These are phyloP conservation scores for Metarhizium album DNA, from an alignment of 2,329 filamentous ascomycete genomes.

Conservation along the genomic window DNA sequence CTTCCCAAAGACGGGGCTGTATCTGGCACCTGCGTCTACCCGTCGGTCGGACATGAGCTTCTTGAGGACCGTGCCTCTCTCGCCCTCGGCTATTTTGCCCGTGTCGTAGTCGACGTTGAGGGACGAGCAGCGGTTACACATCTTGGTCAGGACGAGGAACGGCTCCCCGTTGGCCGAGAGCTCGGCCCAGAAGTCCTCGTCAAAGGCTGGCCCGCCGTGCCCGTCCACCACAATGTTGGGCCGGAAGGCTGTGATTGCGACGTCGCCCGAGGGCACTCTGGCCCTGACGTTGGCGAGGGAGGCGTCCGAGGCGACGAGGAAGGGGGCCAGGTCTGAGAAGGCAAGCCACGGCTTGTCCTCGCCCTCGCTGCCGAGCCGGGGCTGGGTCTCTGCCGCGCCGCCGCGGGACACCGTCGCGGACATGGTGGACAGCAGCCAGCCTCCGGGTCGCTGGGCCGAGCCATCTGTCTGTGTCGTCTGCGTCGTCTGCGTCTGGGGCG, in stretches of 20 bases:
- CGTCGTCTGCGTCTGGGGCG: conserved; percentile 25
- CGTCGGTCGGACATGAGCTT: conserved; percentile 59
- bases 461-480: too few relatives aligned
- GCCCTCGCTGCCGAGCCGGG: too few relatives aligned
- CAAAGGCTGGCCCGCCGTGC: conserved; percentile 47
- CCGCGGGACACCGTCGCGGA: too few relatives aligned
- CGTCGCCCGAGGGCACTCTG: conserved; percentile 37
- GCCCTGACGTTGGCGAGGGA: conserved; percentile 57
- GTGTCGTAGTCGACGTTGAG: conserved; percentile 63
- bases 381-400: conserved; percentile 19
- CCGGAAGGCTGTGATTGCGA: conserved; percentile 60
- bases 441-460: conserved; percentile 14
- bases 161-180: conserved; percentile 31
- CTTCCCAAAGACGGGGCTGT: conserved; percentile 60
- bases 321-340: conserved; percentile 67
- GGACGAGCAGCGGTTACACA: conserved; percentile 58
- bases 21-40: conserved; percentile 58
- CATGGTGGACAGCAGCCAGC: conserved; percentile 26
- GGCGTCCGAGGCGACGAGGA: conserved; percentile 58
- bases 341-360: conserved; percentile 42
- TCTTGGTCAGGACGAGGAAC: conserved; percentile 50
- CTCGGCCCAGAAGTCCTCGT: conserved; percentile 65
- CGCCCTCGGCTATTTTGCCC: conserved; percentile 45
- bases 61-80: conserved; percentile 53
- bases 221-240: conserved; percentile 62